phyloP scores from a whole-genome alignment of 345 rosid genomes.

The Raphanus sativus region DNA sequence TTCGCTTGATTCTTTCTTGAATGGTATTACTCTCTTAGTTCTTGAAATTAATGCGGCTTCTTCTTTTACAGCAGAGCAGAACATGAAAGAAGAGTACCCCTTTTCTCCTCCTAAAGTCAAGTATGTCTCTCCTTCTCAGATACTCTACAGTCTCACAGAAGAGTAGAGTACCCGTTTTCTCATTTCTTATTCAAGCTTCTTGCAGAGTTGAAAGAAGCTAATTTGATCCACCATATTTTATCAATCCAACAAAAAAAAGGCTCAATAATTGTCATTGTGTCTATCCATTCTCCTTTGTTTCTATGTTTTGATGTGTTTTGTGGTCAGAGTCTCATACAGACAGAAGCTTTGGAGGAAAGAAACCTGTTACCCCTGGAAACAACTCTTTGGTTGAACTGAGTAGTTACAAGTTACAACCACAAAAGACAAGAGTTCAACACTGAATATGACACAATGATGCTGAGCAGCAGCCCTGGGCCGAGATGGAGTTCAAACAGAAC shows the following conservation, averaged over 20 bases:
- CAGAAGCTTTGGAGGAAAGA: conserved; percentile 67
- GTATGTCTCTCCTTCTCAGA: conserved; percentile 47
- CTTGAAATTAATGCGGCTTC: conserved; percentile 37
- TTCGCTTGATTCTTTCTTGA: not conserved
- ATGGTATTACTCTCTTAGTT: not conserved
- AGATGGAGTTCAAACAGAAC: conserved; percentile 93
- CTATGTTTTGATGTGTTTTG: conserved; percentile 26
- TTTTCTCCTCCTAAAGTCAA: conserved; percentile 91
- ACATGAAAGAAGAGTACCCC: conserved; percentile 74
- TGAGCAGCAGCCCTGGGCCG: conserved; percentile 91
- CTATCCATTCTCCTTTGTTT: conserved; percentile 10
- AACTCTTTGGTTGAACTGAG: conserved; percentile 74
- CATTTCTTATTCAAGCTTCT: too few species aligned
- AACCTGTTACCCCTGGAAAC: conserved; percentile 53
- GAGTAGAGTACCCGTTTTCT: too few species aligned
- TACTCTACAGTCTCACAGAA: conserved; percentile 14
- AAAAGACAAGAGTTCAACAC: conserved; percentile 91
- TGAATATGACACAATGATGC: conserved; percentile 91
- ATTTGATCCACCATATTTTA: not conserved
- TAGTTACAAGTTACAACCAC: conserved; percentile 78
- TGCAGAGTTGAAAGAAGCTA: not conserved
- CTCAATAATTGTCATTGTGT: conserved; percentile 9
- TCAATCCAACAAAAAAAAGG: not conserved
- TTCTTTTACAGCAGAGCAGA: conserved; percentile 54
- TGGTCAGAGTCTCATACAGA: conserved; percentile 64